Base-by-base conservation (phyloP, 2,329 filamentous ascomycete genomes). In the Blastomyces emzantsi region DNA sequence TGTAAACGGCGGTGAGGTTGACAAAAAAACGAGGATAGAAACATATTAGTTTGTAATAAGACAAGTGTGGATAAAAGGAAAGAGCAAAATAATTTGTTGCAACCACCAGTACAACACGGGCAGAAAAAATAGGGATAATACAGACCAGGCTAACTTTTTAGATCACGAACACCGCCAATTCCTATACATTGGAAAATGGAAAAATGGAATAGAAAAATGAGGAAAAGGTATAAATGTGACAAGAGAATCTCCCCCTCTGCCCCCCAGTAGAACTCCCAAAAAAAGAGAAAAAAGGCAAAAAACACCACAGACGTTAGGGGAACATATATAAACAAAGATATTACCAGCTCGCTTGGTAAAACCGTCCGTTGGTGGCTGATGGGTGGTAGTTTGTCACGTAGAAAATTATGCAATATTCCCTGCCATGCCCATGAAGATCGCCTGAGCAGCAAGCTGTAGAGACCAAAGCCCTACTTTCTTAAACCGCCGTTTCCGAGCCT, bases 391-490 rank as follows among this genome's bases (percentile, higher is more conserved):
- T n/a, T 25, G 7, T n/a, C 25, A 30, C 15, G n/a, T 5, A 11
- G 13, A 25, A 22, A 25, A 6, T 49, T 58, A 67, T 36, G 63
- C 64, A 60, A 68, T 66, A 33, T 68, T 94, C 19, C 93, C 93
- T 4, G 92, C 93, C 82, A 97, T 89, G 11, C 94, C 94, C 79
- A 97, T 89, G 73, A 97, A 94, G 45, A 99, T 83, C 2, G 93
- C 94, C 74, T 99, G 94, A 8, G 93, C 90, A 7, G 93, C 90
- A 64, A 99, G 80, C 70, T 93, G 92, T 63, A 97, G 82, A 2
- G 92, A 96, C 94, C 94, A 99, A 71, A 97, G 87, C 41, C 94
- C 94, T 36, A 96, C 94, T 77, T 97, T 96, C 75, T 92, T 96
- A 73, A 99, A 88, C 55, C 94, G 84, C 60, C 93, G 83, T 69